Evolutionary conservation across 148 eudicot species (phyloP), one percentile per base, ranked within the genome.

Genomic region (Heliamphora exappendiculata): DNA sequence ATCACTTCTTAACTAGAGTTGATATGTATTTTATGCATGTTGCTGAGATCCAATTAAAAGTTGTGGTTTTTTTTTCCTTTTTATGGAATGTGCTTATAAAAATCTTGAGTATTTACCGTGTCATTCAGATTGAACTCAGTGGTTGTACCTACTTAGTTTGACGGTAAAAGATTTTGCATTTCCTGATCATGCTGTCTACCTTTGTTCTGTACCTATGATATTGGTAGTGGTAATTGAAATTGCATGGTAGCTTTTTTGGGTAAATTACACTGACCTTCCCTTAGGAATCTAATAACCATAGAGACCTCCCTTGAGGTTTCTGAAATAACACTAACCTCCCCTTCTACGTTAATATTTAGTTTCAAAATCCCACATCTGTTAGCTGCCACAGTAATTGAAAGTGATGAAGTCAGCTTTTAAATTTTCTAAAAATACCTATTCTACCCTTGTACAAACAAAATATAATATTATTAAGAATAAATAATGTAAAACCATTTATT

Each of bases 11-110:
- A 51, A 77, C 31, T 76, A 24, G 26, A 69, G 44, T 69, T 59
- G 22, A 24, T 34, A 24, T 76, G 60, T 51, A 28, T 76, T 72
- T 72, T 65, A 22, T 74, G 70, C 44, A n/a, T 47, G 37, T 63
- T 47, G 31, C 5, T 7, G 31, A 5, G 42, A 26, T 11, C 42
- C 41, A 26, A 19, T 59, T 17, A 42, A 44, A 16, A 34, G 42
- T 26, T 44, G 26, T 44, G 1, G 16, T 72, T 12, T 8, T 10
- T 37, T 36, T 22, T 31, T 3, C 53, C 39, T 17, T 74, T 14
- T 29, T 4, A 2, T 44, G 1, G 29, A 42, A 36, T 16, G 20
- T 10, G 19, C 39, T 4, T n/a, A 26, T 44, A 28, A 60, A 74
- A 58, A 42, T 57, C 24, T 39, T 60, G 13, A 5, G 39, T 31